Conservation (phyloP, 495 filamentous ascomycete genomes). For the Rhypophila decipiens region DNA sequence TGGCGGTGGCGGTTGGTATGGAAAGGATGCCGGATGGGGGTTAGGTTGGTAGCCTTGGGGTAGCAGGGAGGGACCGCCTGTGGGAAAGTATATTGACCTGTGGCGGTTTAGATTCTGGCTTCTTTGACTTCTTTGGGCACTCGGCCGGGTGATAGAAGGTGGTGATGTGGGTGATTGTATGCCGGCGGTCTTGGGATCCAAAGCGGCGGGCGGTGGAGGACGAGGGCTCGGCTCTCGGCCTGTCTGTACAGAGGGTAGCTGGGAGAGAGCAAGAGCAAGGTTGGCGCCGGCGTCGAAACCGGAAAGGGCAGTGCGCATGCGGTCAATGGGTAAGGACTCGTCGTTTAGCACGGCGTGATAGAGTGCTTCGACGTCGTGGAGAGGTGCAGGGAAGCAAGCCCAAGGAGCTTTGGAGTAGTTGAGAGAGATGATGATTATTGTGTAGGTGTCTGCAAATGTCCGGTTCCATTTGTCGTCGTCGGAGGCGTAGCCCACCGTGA, state of each 20-base stretch:
- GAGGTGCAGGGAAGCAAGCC: conserved; percentile 26
- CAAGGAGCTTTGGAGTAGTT: conserved; percentile 32
- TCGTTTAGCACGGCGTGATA: conserved; percentile 27
- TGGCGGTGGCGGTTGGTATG: not conserved
- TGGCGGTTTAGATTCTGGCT: not conserved
- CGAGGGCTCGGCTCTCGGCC: conserved; percentile 13
- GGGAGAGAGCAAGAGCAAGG: conserved; percentile 24
- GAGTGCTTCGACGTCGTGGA: conserved; percentile 30
- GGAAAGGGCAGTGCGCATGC: conserved; percentile 21
- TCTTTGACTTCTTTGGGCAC: no score
- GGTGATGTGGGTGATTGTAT: no score
- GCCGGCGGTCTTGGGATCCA: no score
- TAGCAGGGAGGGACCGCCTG: no score
- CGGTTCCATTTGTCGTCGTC: conserved; percentile 36
- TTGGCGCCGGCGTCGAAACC: conserved; percentile 34
- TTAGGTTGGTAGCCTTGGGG: not conserved
- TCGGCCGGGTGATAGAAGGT: no score
- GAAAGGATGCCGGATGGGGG: conserved; percentile 4
- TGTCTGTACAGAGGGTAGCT: conserved; percentile 24
- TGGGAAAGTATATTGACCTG: no score
- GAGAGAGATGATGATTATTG: conserved; percentile 27
- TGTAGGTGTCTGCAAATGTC: conserved; percentile 23
- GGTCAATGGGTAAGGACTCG: conserved; percentile 32
- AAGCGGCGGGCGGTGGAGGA: no score
- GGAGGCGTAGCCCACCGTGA: conserved; percentile 21